Percentiles rank a stretch among this genome's conserved stretches.
These are phyloP conservation scores for Candida qinlingensis DNA, from an alignment of 805 yeast species.

Conservation along the genomic window DNA sequence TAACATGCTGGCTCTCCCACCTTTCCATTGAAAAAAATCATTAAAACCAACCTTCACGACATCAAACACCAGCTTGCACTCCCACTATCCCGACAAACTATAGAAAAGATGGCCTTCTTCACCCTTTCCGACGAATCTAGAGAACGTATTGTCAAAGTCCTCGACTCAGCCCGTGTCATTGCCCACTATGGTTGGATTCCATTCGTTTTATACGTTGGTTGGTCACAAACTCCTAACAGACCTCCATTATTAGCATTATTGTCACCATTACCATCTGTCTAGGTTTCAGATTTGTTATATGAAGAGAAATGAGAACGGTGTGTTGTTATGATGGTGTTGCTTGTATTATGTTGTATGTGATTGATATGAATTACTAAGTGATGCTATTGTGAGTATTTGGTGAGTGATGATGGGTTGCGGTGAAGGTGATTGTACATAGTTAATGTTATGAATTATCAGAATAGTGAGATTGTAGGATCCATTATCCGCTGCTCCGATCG, in stretches of 20 bases:
- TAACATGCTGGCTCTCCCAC: background rate
- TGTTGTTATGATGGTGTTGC: background rate
- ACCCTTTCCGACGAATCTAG: slow-evolving; percentile 43
- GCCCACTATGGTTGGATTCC: slow-evolving; percentile 98
- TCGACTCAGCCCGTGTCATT: slow-evolving; percentile 78
- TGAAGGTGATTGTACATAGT: background rate
- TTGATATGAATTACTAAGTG: too few relatives aligned
- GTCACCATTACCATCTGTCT: slow-evolving; percentile 77
- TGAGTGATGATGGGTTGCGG: background rate
- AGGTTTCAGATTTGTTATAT: slow-evolving; percentile 15
- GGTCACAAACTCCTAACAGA: slow-evolving; percentile 75
- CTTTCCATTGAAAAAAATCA: background rate
- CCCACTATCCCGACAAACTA: background rate
- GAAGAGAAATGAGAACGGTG: background rate
- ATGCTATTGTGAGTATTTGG: background rate
- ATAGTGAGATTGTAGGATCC: background rate
- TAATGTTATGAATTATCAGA: background rate
- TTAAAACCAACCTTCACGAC: background rate
- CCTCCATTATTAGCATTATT: slow-evolving; percentile 74
- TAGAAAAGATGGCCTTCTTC: slow-evolving; percentile 28
- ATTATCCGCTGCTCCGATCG: too few relatives aligned
- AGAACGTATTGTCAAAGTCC: slow-evolving; percentile 81
- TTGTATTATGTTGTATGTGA: too few relatives aligned
- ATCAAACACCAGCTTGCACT: background rate
- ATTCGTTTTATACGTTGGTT: slow-evolving; percentile 85